Base-by-base conservation (phyloP, 805 yeast species). In the Brettanomyces anomalus region DNA sequence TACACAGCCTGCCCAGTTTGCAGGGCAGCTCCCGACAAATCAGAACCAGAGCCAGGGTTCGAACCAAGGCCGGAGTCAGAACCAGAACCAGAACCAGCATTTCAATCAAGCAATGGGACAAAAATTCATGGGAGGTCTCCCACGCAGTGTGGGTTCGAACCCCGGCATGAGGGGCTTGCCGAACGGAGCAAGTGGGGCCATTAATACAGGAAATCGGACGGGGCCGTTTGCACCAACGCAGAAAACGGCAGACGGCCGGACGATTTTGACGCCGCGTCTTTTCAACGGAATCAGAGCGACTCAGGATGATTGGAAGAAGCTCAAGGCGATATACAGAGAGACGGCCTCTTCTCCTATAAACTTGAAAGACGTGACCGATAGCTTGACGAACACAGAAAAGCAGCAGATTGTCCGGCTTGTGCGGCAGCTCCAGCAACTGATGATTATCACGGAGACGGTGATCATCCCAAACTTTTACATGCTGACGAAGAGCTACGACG, bases 381-480 rank as follows among this genome's bases (percentile, higher is more conserved):
- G 71, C 37, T 66, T 87, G 41, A 62, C 81, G 1, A 76, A 71
- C 21, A 79, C 75, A 26, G 90, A 85, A 50, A 84, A 82, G 60
- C 72, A 67, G 33, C 66, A 67, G 40, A 81, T 81, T 19, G 66
- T 74, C 36, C 75, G 78, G 17, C 70, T 75, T 20, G 70, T 78
- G 51, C 68, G 66, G 36, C 70, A 68, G 35, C 67, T 76, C 26
- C 68, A 84, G 28, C 82, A 77, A 52, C 70, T 82, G 49, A 77
- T 75, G 59, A 71, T 78, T 32, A 73, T 81, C 48, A 81, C 83
- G 15, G 94, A 86, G 56, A 81, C 81, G 46, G 53, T 61, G 28
- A 68, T 87, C 36, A 77, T 85, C 34, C 87, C 94, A 32, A 79
- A 84, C 55, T 85, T 85, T 53, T 87, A 76, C 55, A 73, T 82